phyloP scores from a whole-genome alignment of 192 early-diverging fungal genomes.

The Phycomyces nitens region DNA sequence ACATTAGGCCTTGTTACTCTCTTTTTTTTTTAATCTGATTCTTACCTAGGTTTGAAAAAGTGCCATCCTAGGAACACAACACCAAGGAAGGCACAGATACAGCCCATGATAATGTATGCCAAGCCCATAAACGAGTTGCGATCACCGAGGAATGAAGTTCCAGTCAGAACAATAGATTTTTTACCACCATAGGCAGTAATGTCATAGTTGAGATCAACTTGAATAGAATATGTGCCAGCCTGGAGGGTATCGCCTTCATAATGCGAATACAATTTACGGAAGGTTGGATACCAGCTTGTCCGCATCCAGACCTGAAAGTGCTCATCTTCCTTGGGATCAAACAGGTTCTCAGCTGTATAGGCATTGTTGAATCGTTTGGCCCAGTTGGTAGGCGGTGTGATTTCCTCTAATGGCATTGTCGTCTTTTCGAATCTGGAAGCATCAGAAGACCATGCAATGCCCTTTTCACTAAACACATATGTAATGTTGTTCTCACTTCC shows the following conservation, averaged over 20 bases:
- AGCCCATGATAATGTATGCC: slow-evolving; percentile 93
- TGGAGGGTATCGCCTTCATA: slow-evolving; percentile 54
- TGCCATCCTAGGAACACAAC: slow-evolving; percentile 86
- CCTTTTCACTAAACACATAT: slow-evolving; percentile 61
- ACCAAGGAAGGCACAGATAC: slow-evolving; percentile 84
- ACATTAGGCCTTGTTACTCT: slow-evolving; percentile 1
- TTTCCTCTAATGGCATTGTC: slow-evolving; percentile 47
- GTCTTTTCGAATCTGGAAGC: slow-evolving; percentile 61
- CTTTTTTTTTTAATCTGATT: not conserved
- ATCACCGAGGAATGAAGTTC: slow-evolving; percentile 93
- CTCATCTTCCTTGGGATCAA: slow-evolving; percentile 67
- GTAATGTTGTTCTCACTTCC: slow-evolving; percentile 30
- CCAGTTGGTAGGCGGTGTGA: slow-evolving; percentile 91
- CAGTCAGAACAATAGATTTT: slow-evolving; percentile 92
- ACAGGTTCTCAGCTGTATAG: slow-evolving; percentile 47
- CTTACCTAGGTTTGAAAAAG: slow-evolving; percentile 84
- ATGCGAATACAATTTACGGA: slow-evolving; percentile 91
- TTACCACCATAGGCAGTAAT: slow-evolving; percentile 87
- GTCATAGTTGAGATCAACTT: slow-evolving; percentile 80
- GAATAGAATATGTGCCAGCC: slow-evolving; percentile 69
- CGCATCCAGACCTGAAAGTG: slow-evolving; percentile 99
- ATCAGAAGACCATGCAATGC: slow-evolving; percentile 91
- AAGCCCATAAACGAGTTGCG: slow-evolving; percentile 94
- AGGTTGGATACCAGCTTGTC: slow-evolving; percentile 90
- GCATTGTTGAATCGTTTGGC: slow-evolving; percentile 51